Base-by-base conservation (phyloP, 768 basidiomycete species). In the Boletellus sp. region DNA sequence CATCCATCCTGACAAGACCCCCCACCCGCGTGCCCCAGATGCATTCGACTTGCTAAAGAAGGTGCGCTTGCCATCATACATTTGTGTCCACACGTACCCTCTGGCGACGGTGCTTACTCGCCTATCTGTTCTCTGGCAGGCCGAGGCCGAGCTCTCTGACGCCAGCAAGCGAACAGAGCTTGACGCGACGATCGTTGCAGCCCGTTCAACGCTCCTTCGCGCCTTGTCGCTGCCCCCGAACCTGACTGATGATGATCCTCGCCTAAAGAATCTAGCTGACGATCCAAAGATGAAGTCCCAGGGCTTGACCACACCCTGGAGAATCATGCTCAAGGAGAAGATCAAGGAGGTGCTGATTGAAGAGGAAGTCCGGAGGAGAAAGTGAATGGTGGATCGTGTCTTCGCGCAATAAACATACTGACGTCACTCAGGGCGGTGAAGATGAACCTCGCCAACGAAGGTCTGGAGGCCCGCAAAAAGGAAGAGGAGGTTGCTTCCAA, bases 1-100 rank as follows among this genome's bases (percentile, higher is more conserved):
- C 70, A 97, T 99, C 63, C 96, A 99, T 77, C 96, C 96, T 54
- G 96, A 99, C 76, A 99, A 98, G 78, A 87, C 88, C 60, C 74
- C 89, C 65, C 91, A 96, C 71, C 76, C 80, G 24, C 81, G 84
- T 61, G 90, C 91, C 44, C 86, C 91, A 60, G 91, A 96, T 70
- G 94, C 94, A 1, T 96, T 96, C 65, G 93, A 95, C 68, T 63
- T 92, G 31, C 77, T 96, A 41, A 96, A 96, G 75, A 95, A 96
- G 82, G 91, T 88, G 44, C 11, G 70, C 55, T 11, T 13, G 22
- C 31, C 22, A 7, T 34, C 37, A 9, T 19, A 16, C 16, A 3
- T 23, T 45, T 31, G 10, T 28, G 20, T 28, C 9, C 11, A 28
- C 28, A 28, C 28, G 28, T 10, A 10, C 28, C 9, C 11, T 28